Evolutionary conservation across 163 green algal species (phyloP).

Genomic region (Scenedesmus sp.): DNA sequence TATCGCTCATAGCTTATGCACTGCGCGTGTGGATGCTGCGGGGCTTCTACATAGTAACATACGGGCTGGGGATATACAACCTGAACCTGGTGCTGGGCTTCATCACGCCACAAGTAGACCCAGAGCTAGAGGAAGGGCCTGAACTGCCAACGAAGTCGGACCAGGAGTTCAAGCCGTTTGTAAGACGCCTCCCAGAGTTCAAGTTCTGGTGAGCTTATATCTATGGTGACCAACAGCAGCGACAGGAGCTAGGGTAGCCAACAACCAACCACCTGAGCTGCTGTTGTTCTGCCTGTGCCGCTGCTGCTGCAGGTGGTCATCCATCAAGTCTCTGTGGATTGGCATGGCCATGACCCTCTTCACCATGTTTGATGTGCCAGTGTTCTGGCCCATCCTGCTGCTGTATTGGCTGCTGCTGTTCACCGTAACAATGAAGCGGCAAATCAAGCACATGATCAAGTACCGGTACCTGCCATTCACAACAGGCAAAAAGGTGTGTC

Average conservation of each 20-base stretch:
- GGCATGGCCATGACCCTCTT: constrained; percentile 96
- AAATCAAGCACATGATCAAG: constrained; percentile 99
- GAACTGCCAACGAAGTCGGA: constrained; percentile 93
- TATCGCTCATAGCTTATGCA: constrained; percentile 75
- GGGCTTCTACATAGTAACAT: constrained; percentile 99
- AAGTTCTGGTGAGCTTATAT: constrained; percentile 95
- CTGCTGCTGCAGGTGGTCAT: constrained; percentile 82
- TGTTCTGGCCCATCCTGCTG: constrained; percentile 99
- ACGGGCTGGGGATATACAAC: constrained; percentile 98
- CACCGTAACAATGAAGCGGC: constrained; percentile 98
- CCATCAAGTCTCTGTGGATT: constrained; percentile 86
- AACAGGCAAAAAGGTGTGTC: constrained; percentile 94
- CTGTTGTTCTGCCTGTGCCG: constrained; percentile 2
- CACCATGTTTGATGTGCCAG: constrained; percentile 95
- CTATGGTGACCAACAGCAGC: background rate
- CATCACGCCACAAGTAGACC: constrained; percentile 91
- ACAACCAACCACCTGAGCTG: background rate
- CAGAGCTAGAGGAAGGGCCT: constrained; percentile 90
- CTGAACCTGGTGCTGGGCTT: constrained; percentile 99
- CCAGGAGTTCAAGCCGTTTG: constrained; percentile 98
- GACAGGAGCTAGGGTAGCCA: background rate
- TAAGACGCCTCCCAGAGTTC: constrained; percentile 97
- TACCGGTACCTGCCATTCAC: constrained; percentile 97
- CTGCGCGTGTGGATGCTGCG: constrained; percentile 82
- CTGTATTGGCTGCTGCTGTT: constrained; percentile 98